Conservation (phyloP, 331 rosid genomes). For the Rosa hybrid region DNA sequence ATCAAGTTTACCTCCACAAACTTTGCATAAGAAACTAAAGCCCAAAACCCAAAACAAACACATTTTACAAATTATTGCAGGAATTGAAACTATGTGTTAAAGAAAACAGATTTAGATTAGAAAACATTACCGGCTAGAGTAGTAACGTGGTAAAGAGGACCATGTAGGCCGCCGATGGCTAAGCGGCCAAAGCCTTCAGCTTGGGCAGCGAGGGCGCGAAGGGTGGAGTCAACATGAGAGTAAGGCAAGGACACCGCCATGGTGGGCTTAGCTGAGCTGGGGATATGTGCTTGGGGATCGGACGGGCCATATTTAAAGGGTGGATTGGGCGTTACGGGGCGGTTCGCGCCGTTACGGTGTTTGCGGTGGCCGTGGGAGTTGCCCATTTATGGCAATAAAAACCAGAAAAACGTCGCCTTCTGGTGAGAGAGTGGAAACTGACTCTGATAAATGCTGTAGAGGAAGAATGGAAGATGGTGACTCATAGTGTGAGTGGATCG, state of each 20-base stretch:
- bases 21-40: not conserved
- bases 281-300: conserved; percentile 17
- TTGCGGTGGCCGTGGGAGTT: conserved; percentile 58
- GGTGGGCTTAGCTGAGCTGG: conserved; percentile 21
- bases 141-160: conserved; percentile 65
- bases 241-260: conserved; percentile 55
- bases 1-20: not conserved
- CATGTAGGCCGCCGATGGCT: conserved; percentile 88
- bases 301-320: conserved; percentile 34
- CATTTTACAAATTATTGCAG: not conserved
- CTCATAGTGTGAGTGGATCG: not conserved
- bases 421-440: not conserved
- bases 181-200: conserved; percentile 92
- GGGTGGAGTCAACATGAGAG: conserved; percentile 52
- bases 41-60: not conserved
- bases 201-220: conserved; percentile 72
- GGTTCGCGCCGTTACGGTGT: conserved; percentile 36
- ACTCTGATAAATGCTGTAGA: no score
- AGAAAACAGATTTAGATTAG: not conserved
- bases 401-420: conserved; percentile 20
- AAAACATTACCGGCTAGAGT: conserved; percentile 60
- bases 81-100: not conserved
- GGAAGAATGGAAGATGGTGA: not conserved
- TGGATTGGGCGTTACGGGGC: conserved; percentile 29
- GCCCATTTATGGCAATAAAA: conserved; percentile 53